Evolutionary conservation across 2,329 filamentous ascomycete species (phyloP).

Genomic region (Sclerotinia sclerotiorum): DNA sequence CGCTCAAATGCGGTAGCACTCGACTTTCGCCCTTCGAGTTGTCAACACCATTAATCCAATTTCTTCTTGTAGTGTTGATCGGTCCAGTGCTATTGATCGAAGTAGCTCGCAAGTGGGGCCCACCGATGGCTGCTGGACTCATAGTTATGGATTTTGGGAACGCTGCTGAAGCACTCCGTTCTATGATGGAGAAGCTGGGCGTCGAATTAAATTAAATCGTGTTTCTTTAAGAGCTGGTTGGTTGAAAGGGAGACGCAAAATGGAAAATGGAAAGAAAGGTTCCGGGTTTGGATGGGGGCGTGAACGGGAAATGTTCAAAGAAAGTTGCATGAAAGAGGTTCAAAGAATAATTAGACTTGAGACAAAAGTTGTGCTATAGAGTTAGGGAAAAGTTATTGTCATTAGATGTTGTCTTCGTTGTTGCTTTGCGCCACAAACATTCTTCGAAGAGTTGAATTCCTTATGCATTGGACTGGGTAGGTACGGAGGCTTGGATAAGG

Average conservation of each 20-base stretch:
- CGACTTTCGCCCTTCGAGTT: conserved; percentile 31
- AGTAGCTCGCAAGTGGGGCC: conserved; percentile 31
- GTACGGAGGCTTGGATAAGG: neutral
- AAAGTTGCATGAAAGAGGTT: conserved; percentile 13
- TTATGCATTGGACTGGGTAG: neutral
- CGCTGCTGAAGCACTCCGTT: conserved; percentile 30
- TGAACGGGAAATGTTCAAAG: conserved; percentile 15
- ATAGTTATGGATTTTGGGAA: conserved; percentile 29
- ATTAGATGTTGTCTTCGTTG: conserved; percentile 23
- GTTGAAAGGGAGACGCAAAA: conserved; percentile 3
- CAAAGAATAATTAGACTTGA: too few relatives aligned
- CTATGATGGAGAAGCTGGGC: neutral
- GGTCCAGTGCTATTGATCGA: conserved; percentile 34
- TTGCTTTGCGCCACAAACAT: conserved; percentile 19
- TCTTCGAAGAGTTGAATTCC: conserved; percentile 24
- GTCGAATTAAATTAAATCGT: conserved; percentile 1
- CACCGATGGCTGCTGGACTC: conserved; percentile 38
- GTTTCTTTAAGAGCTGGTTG: conserved; percentile 4
- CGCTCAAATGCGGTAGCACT: conserved; percentile 46
- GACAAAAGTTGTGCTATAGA: conserved; percentile 1
- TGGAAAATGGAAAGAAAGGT: neutral
- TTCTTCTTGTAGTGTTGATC: conserved; percentile 27
- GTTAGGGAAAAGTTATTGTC: conserved; percentile 13
- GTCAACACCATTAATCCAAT: conserved; percentile 27
- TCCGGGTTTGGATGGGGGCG: conserved; percentile 1